These are phyloP conservation scores for Actinomortierella wolfii DNA, from an alignment of 371 early-diverging fungal genomes.

Conservation along the genomic window DNA sequence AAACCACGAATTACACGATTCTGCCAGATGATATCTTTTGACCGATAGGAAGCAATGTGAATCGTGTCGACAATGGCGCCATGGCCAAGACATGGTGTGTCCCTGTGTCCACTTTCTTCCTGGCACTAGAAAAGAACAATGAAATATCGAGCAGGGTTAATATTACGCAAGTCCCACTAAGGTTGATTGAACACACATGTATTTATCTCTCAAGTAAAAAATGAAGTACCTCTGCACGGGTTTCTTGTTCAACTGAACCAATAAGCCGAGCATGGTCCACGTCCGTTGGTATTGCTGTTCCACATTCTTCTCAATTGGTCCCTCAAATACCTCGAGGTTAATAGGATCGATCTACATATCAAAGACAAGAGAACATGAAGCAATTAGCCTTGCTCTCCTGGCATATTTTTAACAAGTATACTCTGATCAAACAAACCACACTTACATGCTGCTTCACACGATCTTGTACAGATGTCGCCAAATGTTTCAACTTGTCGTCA, in stretches of 20 bases:
- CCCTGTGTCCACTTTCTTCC: slow-evolving; percentile 24
- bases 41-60: slow-evolving; percentile 60
- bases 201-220: no score
- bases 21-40: slow-evolving; percentile 46
- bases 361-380: background rate
- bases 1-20: slow-evolving; percentile 13
- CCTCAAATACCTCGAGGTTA: slow-evolving; percentile 57
- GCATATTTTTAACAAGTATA: no score
- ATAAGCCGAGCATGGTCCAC: slow-evolving; percentile 51
- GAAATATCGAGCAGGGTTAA: background rate
- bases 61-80: slow-evolving; percentile 53
- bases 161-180: no score
- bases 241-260: slow-evolving; percentile 50
- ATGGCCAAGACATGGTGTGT: slow-evolving; percentile 58
- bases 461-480: slow-evolving; percentile 18
- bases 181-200: no score
- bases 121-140: background rate
- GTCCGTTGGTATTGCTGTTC: slow-evolving; percentile 56
- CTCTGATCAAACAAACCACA: background rate
- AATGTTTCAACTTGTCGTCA: slow-evolving; percentile 5
- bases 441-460: slow-evolving; percentile 36
- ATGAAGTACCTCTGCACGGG: slow-evolving; percentile 51
- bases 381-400: no score
- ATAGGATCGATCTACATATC: slow-evolving; percentile 58
- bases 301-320: slow-evolving; percentile 49